Evolutionary conservation across 192 early-diverging fungal genomes (phyloP).

Genomic region (Blastocladiella britannica): DNA sequence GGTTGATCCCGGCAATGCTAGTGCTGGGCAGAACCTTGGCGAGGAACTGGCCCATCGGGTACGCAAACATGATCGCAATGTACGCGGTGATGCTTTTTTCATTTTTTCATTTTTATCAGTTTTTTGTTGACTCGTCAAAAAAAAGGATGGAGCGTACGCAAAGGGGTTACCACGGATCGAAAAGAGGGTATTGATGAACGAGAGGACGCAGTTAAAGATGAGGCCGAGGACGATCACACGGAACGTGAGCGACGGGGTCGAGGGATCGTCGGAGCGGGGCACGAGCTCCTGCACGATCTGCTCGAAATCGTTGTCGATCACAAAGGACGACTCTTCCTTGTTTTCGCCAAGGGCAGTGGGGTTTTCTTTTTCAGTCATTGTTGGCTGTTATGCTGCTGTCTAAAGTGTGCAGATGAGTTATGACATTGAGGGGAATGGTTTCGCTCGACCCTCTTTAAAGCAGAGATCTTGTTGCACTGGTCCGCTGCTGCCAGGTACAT

Average conservation of each 20-base stretch:
- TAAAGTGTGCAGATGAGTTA: too few species aligned
- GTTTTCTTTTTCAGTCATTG: too few species aligned
- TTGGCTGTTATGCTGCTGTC: too few species aligned
- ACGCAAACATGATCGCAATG: constrained; percentile 52
- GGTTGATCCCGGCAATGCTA: constrained; percentile 26
- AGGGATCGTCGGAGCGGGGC: constrained; percentile 44
- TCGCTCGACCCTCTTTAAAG: too few species aligned
- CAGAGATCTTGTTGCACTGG: too few species aligned
- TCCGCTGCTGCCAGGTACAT: too few species aligned
- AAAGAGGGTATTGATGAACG: background rate
- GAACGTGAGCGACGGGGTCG: constrained; percentile 45
- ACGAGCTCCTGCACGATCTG: constrained; percentile 6
- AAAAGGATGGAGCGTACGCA: too few species aligned
- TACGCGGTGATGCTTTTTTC: too few species aligned
- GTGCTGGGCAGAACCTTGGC: constrained; percentile 34
- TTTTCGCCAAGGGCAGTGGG: background rate
- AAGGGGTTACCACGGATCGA: too few species aligned
- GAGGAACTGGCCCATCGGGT: constrained; percentile 47
- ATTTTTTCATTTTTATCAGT: too few species aligned
- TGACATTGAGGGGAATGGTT: too few species aligned
- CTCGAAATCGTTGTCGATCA: background rate
- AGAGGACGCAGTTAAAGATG: constrained; percentile 21
- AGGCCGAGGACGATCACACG: constrained; percentile 51
- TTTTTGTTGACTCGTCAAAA: too few species aligned
- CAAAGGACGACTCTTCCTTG: background rate